Conservation (phyloP, 225 moss, liverwort and hornwort genomes). For the Polytrichum formosum region DNA sequence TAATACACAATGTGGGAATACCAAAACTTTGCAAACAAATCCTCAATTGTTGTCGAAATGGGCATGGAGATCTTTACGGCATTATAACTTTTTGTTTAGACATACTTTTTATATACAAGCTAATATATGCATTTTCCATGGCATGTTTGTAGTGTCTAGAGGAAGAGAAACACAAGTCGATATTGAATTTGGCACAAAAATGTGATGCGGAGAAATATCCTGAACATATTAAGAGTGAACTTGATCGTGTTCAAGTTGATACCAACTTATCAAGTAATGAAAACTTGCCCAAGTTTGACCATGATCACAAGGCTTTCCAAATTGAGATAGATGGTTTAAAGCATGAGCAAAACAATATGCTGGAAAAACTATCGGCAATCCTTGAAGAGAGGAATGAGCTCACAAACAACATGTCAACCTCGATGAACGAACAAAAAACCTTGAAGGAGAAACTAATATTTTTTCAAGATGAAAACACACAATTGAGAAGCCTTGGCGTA, state of each 20-base stretch:
- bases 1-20: neutral
- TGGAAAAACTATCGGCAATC: neutral
- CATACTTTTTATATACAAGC: neutral
- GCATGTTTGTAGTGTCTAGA: constrained; percentile 1
- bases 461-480: neutral
- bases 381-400: constrained; percentile 2
- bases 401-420: neutral
- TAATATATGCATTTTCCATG: neutral
- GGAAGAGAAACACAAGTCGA: neutral
- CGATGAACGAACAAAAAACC: neutral
- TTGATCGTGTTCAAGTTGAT: neutral
- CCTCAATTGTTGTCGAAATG: neutral
- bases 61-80: neutral
- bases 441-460: neutral
- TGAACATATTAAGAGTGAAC: neutral
- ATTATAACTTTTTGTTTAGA: neutral
- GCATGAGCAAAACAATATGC: neutral
- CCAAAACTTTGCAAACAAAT: neutral
- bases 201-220: no score
- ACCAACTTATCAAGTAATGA: neutral
- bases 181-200: no score
- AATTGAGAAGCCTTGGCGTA: neutral
- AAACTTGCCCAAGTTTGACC: neutral
- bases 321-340: neutral
- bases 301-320: neutral